A percentile compares a stretch with the other conserved stretches of the same genome.
Evolutionary conservation across 2,329 filamentous ascomycete species (phyloP).

Genomic region (Polytolypa hystricis): DNA sequence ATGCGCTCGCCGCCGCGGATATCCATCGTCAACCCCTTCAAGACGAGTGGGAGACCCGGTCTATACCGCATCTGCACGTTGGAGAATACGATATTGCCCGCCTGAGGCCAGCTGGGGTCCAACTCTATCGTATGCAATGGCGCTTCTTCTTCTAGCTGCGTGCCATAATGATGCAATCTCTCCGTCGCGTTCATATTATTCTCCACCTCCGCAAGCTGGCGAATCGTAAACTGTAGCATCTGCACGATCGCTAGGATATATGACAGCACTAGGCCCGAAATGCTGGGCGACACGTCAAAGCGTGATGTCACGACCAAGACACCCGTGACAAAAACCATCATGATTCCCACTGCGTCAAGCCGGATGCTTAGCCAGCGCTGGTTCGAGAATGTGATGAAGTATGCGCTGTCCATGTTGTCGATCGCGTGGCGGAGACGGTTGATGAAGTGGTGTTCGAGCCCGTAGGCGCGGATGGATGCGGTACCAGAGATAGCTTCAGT

Average conservation of each 20-base stretch:
- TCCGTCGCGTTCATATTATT: conserved; percentile 98
- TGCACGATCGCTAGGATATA: conserved; percentile 91
- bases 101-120: conserved; percentile 68
- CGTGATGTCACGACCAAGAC: conserved; percentile 87
- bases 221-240: conserved; percentile 90
- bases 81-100: conserved; percentile 67
- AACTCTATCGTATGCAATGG: conserved; percentile 65
- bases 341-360: conserved; percentile 71
- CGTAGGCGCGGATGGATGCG: conserved; percentile 81
- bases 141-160: conserved; percentile 76
- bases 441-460: conserved; percentile 65
- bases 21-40: conserved; percentile 50
- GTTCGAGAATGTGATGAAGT: conserved; percentile 91
- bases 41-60: conserved; percentile 57
- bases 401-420: conserved; percentile 86
- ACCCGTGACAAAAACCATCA: conserved; percentile 76
- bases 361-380: conserved; percentile 86
- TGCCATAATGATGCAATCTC: conserved; percentile 81
- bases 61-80: conserved; percentile 72
- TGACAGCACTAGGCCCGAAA: conserved; percentile 75
- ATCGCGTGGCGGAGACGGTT: conserved; percentile 58
- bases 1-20: conserved; percentile 37
- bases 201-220: conserved; percentile 89
- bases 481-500: conserved; percentile 68
- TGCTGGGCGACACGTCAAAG: conserved; percentile 74